Evolutionary conservation across 2,329 filamentous ascomycete genomes (phyloP).

Genomic region (Chlorencoelia australis): DNA sequence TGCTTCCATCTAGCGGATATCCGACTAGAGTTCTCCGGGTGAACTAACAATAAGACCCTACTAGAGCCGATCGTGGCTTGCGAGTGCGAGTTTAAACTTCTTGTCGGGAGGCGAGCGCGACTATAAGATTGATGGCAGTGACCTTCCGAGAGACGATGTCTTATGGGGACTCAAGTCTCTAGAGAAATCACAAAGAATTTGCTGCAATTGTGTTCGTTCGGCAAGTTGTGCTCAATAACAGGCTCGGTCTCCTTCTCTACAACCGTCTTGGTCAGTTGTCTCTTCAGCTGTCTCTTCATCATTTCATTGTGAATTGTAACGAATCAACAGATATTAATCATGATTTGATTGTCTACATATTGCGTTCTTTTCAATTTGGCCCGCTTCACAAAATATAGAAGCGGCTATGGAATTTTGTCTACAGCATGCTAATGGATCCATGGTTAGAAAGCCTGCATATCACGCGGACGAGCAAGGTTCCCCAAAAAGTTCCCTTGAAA

Average conservation of each 20-base stretch:
- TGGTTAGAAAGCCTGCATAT: too few species aligned
- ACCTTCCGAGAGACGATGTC: slow-evolving; percentile 13
- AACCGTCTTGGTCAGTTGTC: slow-evolving; percentile 3
- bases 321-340: too few species aligned
- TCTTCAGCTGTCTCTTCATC: slow-evolving; percentile 14
- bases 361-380: too few species aligned
- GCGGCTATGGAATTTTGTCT: too few species aligned
- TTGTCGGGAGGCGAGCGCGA: slow-evolving; percentile 13
- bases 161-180: slow-evolving; percentile 10
- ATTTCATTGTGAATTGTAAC: slow-evolving; percentile 16
- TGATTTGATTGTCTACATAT: too few species aligned
- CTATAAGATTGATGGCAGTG: slow-evolving; percentile 13
- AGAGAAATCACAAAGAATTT: slow-evolving; percentile 16
- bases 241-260: slow-evolving; percentile 8
- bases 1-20: too few species aligned
- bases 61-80: slow-evolving; percentile 2
- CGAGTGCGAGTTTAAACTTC: slow-evolving; percentile 12
- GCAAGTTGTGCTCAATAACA: slow-evolving; percentile 13
- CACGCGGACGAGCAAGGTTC: too few species aligned
- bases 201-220: slow-evolving; percentile 14
- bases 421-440: too few species aligned
- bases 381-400: too few species aligned
- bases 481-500: too few species aligned
- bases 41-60: too few species aligned
- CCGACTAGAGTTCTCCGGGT: too few species aligned